These are phyloP conservation scores for Xylaria arbuscula DNA, from an alignment of 2,329 filamentous ascomycete species.

Conservation along the genomic window DNA sequence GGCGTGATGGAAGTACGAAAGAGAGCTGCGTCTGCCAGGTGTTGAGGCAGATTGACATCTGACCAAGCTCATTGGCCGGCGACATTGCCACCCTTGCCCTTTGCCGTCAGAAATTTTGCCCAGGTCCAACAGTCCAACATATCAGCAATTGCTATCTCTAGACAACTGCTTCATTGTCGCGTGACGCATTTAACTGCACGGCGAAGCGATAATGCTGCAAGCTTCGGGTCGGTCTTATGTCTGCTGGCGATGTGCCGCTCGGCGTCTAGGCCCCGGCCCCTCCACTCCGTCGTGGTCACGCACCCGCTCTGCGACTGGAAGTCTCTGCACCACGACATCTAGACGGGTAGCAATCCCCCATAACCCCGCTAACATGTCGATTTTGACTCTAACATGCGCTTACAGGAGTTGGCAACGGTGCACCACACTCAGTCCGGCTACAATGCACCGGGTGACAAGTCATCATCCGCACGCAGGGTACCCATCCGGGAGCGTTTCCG, in stretches of 20 bases:
- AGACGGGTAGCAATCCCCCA: slow-evolving; percentile 43
- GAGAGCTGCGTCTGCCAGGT: slow-evolving; percentile 3
- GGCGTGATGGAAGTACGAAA: neutral
- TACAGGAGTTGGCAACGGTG: slow-evolving; percentile 46
- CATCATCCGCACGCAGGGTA: slow-evolving; percentile 16
- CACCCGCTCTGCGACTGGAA: slow-evolving; percentile 31
- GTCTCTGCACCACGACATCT: slow-evolving; percentile 26
- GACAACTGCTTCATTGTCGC: neutral
- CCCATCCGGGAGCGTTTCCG: slow-evolving; percentile 57
- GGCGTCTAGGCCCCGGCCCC: slow-evolving; percentile 31
- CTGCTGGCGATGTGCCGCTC: slow-evolving; percentile 49
- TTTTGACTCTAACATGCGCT: slow-evolving; percentile 28
- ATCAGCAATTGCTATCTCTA: neutral
- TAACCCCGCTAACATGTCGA: neutral
- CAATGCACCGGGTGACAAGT: slow-evolving; percentile 17
- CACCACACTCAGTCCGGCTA: slow-evolving; percentile 33
- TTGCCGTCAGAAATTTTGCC: slow-evolving; percentile 26
- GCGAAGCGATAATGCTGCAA: slow-evolving; percentile 43
- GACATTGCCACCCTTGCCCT: slow-evolving; percentile 4
- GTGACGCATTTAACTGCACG: neutral
- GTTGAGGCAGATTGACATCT: neutral
- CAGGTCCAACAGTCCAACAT: slow-evolving; percentile 22
- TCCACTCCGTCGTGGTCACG: slow-evolving; percentile 27
- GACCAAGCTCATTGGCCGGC: neutral
- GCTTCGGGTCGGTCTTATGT: slow-evolving; percentile 47